phyloP scores from a whole-genome alignment of 768 basidiomycete species.

The Pisolithus marmoratus region DNA sequence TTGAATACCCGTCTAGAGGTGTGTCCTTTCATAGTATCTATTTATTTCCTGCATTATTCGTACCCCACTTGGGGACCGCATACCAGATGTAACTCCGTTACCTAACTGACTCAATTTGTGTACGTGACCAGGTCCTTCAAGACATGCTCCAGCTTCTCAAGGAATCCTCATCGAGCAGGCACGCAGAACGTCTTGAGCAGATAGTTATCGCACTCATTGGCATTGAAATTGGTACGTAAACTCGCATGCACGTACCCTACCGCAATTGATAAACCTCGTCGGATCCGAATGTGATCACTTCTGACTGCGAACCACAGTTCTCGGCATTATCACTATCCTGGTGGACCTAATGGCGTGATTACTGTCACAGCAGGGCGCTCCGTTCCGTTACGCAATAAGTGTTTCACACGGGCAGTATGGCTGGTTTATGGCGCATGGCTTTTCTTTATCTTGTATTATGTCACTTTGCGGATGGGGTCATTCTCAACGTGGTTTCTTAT shows the following conservation, averaged over 20 bases:
- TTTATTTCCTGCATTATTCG: no score
- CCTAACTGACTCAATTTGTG: no score
- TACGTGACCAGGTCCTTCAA: conserved; percentile 67
- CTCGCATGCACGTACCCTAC: not conserved
- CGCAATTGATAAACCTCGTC: not conserved
- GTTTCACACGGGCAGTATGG: no score
- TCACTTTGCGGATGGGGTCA: not conserved
- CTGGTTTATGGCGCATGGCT: not conserved
- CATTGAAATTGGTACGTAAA: conserved; percentile 69
- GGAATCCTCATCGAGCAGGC: conserved; percentile 87
- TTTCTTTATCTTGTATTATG: not conserved
- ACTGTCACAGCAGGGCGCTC: not conserved
- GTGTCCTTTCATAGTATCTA: conserved; percentile 13
- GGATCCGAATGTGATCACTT: not conserved
- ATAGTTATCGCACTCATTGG: conserved; percentile 89
- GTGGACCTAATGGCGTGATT: conserved; percentile 68
- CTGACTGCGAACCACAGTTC: conserved; percentile 38
- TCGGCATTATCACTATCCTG: conserved; percentile 87
- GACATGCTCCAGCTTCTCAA: conserved; percentile 95
- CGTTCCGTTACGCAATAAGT: not conserved
- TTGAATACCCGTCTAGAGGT: conserved; percentile 93
- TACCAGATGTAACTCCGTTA: no score
- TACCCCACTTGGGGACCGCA: not conserved
- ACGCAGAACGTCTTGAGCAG: conserved; percentile 87
- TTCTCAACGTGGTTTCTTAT: not conserved